These are phyloP conservation scores for Amanita jacksonii DNA, from an alignment of 768 basidiomycete genomes.

Conservation along the genomic window DNA sequence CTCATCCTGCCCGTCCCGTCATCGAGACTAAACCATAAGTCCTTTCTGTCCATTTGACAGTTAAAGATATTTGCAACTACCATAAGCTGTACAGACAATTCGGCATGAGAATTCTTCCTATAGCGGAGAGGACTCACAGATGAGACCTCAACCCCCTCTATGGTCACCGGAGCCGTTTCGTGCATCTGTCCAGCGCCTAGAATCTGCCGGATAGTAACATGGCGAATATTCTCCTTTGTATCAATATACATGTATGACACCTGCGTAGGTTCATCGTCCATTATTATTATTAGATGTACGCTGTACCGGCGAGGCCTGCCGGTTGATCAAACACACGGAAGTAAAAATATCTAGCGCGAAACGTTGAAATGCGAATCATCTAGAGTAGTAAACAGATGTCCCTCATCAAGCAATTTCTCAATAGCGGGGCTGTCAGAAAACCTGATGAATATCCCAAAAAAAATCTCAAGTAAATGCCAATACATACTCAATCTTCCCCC, in stretches of 20 bases:
- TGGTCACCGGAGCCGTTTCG: background rate
- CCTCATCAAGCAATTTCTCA: constrained; percentile 72
- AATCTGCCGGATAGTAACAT: constrained; percentile 9
- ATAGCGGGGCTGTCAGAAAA: constrained; percentile 47
- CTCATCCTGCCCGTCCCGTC: constrained; percentile 24
- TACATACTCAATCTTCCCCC: constrained; percentile 54
- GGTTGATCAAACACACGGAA: constrained; percentile 2
- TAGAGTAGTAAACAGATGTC: constrained; percentile 56
- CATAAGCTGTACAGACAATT: background rate
- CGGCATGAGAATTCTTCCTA: background rate
- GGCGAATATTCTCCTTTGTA: constrained; percentile 2
- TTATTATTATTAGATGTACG: no score
- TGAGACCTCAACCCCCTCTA: constrained; percentile 1
- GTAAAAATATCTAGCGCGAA: constrained; percentile 24
- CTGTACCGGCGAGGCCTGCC: no score
- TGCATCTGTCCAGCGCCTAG: constrained; percentile 5
- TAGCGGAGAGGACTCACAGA: background rate
- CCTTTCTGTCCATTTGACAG: background rate
- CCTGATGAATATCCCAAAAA: background rate
- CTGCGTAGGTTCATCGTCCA: background rate
- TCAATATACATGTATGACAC: background rate
- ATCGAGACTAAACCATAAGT: constrained; percentile 13
- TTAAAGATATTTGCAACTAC: constrained; percentile 5
- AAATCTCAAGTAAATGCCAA: background rate
- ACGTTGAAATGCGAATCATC: constrained; percentile 6